Percentiles rank a stretch among this genome's conserved stretches.
phyloP scores from a whole-genome alignment of 1,284 basidiomycete genomes.

The Chondrostereum purpureum region DNA sequence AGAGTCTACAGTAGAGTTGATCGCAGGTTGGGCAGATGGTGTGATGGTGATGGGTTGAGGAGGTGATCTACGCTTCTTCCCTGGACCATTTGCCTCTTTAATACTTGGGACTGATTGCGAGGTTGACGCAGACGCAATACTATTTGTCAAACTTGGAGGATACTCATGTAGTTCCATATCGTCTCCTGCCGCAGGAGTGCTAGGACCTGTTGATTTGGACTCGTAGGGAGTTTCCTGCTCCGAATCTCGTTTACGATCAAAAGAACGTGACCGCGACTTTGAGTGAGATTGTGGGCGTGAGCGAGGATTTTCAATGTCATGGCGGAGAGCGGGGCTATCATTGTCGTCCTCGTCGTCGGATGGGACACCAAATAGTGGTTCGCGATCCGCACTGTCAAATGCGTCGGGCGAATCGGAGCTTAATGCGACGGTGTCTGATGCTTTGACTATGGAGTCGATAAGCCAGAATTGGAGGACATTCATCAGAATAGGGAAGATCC shows the following conservation, averaged over 20 bases:
- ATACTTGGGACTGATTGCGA: slow-evolving; percentile 28
- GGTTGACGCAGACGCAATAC: slow-evolving; percentile 28
- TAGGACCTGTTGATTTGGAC: slow-evolving; percentile 26
- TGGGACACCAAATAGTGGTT: slow-evolving; percentile 48
- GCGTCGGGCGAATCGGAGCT: slow-evolving; percentile 30
- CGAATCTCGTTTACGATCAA: slow-evolving; percentile 24
- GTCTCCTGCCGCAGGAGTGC: slow-evolving; percentile 20
- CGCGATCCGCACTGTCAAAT: slow-evolving; percentile 37
- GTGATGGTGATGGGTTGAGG: slow-evolving; percentile 16
- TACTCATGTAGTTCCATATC: slow-evolving; percentile 46
- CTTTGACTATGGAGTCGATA: slow-evolving; percentile 83
- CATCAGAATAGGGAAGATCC: slow-evolving; percentile 90
- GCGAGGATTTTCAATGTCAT: slow-evolving; percentile 42
- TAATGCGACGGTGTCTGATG: slow-evolving; percentile 36
- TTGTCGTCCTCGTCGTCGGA: slow-evolving; percentile 53
- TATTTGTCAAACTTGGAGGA: slow-evolving; percentile 46
- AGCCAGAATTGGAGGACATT: slow-evolving; percentile 88
- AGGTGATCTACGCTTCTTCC: slow-evolving; percentile 33
- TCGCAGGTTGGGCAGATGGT: slow-evolving; percentile 6
- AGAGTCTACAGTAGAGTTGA: slow-evolving; percentile 14
- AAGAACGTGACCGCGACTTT: slow-evolving; percentile 21
- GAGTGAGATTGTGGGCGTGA: slow-evolving; percentile 29
- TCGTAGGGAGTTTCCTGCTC: slow-evolving; percentile 25
- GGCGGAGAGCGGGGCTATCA: slow-evolving; percentile 19
- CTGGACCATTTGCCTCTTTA: background rate